Base-by-base conservation (phyloP, 2,329 filamentous ascomycete genomes). In the Tolypocladium nubicola region DNA sequence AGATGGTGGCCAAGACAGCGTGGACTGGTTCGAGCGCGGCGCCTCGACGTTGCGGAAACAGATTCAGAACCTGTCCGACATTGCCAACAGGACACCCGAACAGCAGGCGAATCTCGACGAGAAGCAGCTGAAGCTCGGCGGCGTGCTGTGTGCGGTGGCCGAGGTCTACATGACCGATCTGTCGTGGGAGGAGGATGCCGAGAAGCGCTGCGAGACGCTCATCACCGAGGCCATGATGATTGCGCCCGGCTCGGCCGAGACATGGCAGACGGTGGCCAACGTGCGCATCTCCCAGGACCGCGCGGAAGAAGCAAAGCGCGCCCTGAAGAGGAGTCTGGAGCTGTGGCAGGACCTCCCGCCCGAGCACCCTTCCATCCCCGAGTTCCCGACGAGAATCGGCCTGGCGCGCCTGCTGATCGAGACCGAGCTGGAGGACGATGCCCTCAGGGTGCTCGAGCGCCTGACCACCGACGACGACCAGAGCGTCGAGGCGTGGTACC, bases 161-260 rank as follows among this genome's bases (percentile, higher is more conserved):
- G 94, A 99, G 75, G 90, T 99, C 54, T 99, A 97, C 78, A 99
- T 99, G 94, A 99, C 94, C 13, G 94, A 99, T 75, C 76, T 97
- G 65, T 94, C 89, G 66, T 94, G 83, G 90, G 92, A 97, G 73
- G 84, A 86, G 55, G 91, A 97, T 68, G 94, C 93, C 6, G 94
- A 99, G 75, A 77, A 82, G 63, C 83, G 87, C 63, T 99, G 95
- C 76, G 93, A 99, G 73, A 77, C 83, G 6, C 84, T 96, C 59
- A 84, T 97, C 61, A 96, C 92, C 7, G 91, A 99, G 75, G 94
- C 94, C 33, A 86, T 94, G 57, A 77, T 96, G 65, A 83, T 95
- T 60, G 89, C 89, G 58, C 91, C 93, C 4, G 82, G 87, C 57
- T 86, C 84, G 57, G 83, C 92, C 4, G 93, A 97, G 73, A 89